These are phyloP conservation scores for Pyrrhoderma noxium DNA, from an alignment of 1,284 basidiomycete species.

Conservation along the genomic window DNA sequence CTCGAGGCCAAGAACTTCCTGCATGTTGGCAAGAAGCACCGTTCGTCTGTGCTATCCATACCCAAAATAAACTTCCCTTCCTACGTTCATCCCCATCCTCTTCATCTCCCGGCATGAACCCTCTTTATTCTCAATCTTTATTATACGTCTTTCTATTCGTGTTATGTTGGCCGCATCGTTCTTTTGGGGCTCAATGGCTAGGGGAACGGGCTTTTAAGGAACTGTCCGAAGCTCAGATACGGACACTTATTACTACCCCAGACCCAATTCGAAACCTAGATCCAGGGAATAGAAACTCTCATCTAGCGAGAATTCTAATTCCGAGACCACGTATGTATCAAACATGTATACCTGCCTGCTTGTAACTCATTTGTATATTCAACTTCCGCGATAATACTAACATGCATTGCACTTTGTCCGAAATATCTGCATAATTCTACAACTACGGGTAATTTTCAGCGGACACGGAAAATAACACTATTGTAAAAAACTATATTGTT, in stretches of 20 bases:
- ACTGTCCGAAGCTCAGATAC: constrained; percentile 46
- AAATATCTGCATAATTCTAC: too few species aligned
- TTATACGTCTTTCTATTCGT: background rate
- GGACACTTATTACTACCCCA: constrained; percentile 41
- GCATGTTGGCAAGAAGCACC: too few species aligned
- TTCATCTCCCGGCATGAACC: background rate
- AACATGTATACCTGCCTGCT: background rate
- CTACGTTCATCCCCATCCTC: background rate
- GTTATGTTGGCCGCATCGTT: constrained; percentile 3
- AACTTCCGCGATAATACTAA: constrained; percentile 5
- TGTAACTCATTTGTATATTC: constrained; percentile 12
- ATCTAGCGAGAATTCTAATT: constrained; percentile 75
- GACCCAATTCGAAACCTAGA: constrained; percentile 66
- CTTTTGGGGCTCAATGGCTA: constrained; percentile 20
- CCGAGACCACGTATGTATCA: constrained; percentile 64
- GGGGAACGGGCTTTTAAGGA: constrained; percentile 39
- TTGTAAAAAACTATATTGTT: constrained; percentile 73
- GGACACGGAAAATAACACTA: constrained; percentile 69
- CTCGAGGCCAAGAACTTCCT: background rate
- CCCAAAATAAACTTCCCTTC: background rate
- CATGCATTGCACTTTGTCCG: too few species aligned
- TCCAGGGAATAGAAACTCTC: constrained; percentile 55
- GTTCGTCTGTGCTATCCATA: too few species aligned
- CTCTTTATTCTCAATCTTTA: too few species aligned
- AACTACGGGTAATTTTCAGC: constrained; percentile 35